phyloP scores from a whole-genome alignment of 164 flowering plant genomes.

The Dillenia turbinata region DNA sequence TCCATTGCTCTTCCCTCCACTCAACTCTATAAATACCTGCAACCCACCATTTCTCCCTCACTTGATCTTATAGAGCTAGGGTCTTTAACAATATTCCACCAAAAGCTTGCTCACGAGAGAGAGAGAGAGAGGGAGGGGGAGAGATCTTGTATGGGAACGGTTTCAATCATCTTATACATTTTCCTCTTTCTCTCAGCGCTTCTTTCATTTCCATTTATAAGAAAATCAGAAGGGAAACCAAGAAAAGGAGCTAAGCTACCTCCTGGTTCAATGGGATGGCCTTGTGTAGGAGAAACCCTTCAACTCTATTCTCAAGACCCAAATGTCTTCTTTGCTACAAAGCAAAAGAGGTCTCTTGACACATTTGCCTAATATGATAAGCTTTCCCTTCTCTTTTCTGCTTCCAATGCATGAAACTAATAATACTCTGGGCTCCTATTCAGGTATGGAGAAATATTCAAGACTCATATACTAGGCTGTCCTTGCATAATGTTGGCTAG shows the following conservation, averaged over 20 bases:
- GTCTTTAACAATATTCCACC: not conserved
- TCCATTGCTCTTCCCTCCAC: not conserved
- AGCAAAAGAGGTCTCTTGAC: constrained; percentile 39
- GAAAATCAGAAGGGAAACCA: constrained; percentile 13
- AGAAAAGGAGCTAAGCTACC: constrained; percentile 47
- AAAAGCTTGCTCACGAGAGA: not conserved
- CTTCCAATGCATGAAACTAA: not conserved
- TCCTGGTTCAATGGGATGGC: constrained; percentile 82
- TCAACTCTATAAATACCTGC: not conserved
- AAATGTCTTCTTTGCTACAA: constrained; percentile 37
- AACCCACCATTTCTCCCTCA: not conserved
- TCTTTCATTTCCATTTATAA: constrained; percentile 19
- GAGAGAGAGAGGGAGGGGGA: not conserved
- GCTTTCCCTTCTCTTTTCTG: not conserved
- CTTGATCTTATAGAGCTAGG: not conserved
- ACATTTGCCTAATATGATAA: too few relatives aligned
- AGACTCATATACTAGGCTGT: constrained; percentile 78
- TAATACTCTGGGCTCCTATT: not conserved
- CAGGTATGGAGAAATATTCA: constrained; percentile 88
- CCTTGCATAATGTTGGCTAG: constrained; percentile 82
- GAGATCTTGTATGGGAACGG: constrained; percentile 12
- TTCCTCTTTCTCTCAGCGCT: constrained; percentile 18
- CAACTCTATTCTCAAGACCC: constrained; percentile 56
- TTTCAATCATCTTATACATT: not conserved
- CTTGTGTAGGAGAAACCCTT: constrained; percentile 54